Conservation (phyloP, 768 basidiomycete species). For the Calocera viscosa region DNA sequence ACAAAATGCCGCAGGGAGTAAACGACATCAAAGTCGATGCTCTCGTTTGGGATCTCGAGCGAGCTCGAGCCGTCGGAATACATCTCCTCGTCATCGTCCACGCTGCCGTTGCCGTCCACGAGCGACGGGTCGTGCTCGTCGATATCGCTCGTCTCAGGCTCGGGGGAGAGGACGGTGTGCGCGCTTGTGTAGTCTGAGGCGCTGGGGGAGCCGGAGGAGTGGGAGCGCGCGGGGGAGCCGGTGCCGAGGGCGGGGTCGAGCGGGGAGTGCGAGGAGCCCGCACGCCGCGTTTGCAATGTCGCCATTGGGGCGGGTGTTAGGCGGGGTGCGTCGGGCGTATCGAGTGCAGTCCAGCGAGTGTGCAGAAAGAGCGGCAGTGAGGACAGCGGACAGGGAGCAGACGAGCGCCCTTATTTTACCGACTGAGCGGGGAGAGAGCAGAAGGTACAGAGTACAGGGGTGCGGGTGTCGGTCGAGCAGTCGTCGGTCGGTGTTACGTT, state of each 20-base stretch:
- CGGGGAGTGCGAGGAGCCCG: neutral
- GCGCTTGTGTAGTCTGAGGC: neutral
- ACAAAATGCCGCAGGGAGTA: conserved; percentile 93
- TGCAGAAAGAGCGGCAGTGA: no score
- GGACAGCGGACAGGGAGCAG: no score
- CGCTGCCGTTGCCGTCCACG: neutral
- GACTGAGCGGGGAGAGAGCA: neutral
- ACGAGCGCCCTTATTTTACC: neutral
- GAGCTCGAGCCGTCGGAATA: conserved; percentile 54
- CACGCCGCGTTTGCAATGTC: neutral
- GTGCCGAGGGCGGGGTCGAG: neutral
- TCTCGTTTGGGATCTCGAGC: conserved; percentile 78
- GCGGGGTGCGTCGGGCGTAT: no score
- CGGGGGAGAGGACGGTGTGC: conserved; percentile 8
- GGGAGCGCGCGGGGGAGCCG: neutral
- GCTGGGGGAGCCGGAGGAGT: neutral
- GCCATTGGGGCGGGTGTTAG: neutral
- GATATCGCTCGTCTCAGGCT: neutral
- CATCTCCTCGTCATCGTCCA: neutral
- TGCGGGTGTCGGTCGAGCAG: neutral
- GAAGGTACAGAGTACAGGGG: neutral
- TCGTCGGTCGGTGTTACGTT: neutral
- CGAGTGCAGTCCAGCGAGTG: neutral
- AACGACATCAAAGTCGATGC: conserved; percentile 85
- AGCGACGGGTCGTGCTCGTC: no score